Base-by-base conservation (phyloP, 768 basidiomycete genomes). In the Coprinopsis cinerea region DNA sequence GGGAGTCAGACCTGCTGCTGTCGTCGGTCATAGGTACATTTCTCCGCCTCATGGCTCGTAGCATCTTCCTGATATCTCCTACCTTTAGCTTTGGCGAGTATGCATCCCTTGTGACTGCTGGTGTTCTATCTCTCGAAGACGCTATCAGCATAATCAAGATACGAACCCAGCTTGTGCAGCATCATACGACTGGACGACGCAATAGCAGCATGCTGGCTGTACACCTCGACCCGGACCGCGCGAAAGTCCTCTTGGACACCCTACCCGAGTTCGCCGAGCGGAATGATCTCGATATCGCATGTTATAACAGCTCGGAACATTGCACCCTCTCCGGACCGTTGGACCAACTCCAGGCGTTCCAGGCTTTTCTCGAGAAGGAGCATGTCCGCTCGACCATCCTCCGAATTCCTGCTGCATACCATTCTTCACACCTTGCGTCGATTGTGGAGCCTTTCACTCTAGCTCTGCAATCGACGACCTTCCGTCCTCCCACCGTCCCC, bases 21-120 rank as follows among this genome's bases (percentile, higher is more conserved):
- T 86, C 13, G 70, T 82, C 15, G 86, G 87, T 2, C 86, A 88
- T 57, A 89, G 87, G 87, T 87, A 26, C n/a, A n/a, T 14, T 11
- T 10, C 10, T 11, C 10, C 23, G 47, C n/a, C 26, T 41, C 18
- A 26, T 24, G 2, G 10, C 11, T 17, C 27, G 15, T 13, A 10
- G 14, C 35, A 30, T 14, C n/a, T 35, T 15, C 26, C 51, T 23
- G 23, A 35, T 35, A 15, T 36, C 51, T n/a, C 23, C 59, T 23
- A 43, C 26, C 28, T 32, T 43, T 52, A 89, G 87, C 61, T 71
- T 89, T 15, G 87, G 87, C 34, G 87, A 89, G 67, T 88, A 85
- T 48, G 80, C 79, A 6, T 86, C 83, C 9, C 73, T 88, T 34
- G 81, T 82, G 15, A 65, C 73, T n/a, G 79, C 85, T 0, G 76